These are phyloP conservation scores for Solanum hybrid DNA, from an alignment of 305 asterid species.

Conservation along the genomic window DNA sequence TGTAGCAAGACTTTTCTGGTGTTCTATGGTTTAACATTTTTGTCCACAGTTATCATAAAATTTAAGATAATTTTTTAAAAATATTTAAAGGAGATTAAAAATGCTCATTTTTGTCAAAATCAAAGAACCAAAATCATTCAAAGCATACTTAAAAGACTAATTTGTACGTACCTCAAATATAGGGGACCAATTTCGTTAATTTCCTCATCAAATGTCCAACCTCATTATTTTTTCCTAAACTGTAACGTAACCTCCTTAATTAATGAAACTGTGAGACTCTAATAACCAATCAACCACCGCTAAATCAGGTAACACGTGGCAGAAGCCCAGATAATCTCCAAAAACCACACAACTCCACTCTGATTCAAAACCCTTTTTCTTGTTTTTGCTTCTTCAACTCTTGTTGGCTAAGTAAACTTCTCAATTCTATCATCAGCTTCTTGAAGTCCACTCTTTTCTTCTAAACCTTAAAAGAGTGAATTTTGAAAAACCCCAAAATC, in stretches of 20 bases:
- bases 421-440: background rate
- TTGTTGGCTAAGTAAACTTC: background rate
- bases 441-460: background rate
- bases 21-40: background rate
- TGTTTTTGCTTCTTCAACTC: background rate
- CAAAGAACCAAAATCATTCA: background rate
- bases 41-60: background rate
- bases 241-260: background rate
- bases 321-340: background rate
- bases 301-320: background rate
- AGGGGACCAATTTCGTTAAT: background rate
- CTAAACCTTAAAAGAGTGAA: background rate
- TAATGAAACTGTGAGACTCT: background rate
- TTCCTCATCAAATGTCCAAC: background rate
- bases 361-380: background rate
- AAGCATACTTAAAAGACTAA: background rate
- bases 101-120: background rate
- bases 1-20: background rate
- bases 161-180: background rate
- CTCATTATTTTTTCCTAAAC: background rate
- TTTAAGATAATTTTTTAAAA: background rate
- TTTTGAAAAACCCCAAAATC: background rate
- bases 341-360: background rate
- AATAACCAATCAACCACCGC: background rate
- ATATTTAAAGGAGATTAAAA: background rate